These are phyloP conservation scores for Clarireedia hainanense DNA, from an alignment of 2,329 filamentous ascomycete genomes.

Conservation along the genomic window DNA sequence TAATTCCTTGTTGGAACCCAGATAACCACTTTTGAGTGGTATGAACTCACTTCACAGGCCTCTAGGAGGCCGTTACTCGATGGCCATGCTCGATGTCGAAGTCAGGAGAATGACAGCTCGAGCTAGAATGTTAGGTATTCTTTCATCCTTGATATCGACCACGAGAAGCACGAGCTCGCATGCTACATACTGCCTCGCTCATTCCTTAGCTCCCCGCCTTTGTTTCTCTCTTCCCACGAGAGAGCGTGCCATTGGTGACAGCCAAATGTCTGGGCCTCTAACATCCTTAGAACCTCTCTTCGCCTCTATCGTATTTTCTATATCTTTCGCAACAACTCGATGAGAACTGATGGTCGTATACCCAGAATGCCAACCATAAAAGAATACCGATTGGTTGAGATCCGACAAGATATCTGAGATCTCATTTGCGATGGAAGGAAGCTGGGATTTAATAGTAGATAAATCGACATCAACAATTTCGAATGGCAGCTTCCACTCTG, in stretches of 20 bases:
- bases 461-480: slow-evolving; percentile 40
- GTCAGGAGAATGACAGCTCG: no score
- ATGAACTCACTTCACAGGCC: no score
- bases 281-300: slow-evolving; percentile 37
- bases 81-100: no score
- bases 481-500: slow-evolving; percentile 51
- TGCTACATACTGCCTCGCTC: background rate
- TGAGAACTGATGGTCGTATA: slow-evolving; percentile 61
- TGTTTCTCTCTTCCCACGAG: slow-evolving; percentile 58
- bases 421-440: slow-evolving; percentile 38
- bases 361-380: slow-evolving; percentile 54
- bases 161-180: background rate
- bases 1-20: no score
- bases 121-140: no score
- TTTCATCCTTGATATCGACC: background rate
- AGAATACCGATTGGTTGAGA: slow-evolving; percentile 60
- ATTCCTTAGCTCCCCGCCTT: slow-evolving; percentile 3
- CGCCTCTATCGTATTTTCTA: slow-evolving; percentile 50
- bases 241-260: slow-evolving; percentile 56
- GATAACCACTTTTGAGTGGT: no score
- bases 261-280: slow-evolving; percentile 54
- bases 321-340: slow-evolving; percentile 52
- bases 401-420: slow-evolving; percentile 42
- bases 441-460: slow-evolving; percentile 27
- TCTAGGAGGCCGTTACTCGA: no score